Base-by-base conservation (phyloP, 2,329 filamentous ascomycete species). In the Ophiostoma australiae region DNA sequence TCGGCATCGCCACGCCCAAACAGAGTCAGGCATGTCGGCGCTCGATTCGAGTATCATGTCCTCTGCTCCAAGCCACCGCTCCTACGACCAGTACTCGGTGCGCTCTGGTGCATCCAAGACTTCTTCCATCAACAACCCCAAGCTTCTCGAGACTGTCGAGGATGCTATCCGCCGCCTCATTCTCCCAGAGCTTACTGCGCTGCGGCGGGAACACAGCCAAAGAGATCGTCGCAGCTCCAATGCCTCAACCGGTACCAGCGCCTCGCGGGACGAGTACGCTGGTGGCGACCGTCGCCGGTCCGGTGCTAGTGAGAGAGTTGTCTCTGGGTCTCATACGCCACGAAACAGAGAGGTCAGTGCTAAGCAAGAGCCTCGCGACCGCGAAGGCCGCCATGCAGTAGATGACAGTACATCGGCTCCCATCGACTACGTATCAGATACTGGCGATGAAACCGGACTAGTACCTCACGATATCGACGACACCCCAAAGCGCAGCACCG, bases 161-260 rank as follows among this genome's bases (percentile, higher is more conserved):
- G 93, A 97, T 80, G 93, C 93, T 17, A 97, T 97, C 77, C 90
- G 93, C 73, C 87, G 93, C 68, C 84, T 97, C 68, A 97, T 97
- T 70, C 82, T 99, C 2, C 95, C 95, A 0, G 94, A 99, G 79
- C 84, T 99, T 65, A 94, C 93, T 76, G 92, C 93, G 11, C 83
- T 99, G 70, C 97, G 97, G 79, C 89, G 94, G 76, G 93, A 97
- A 77, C 91, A 94, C 78, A 94, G 92, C 79, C 90, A 90, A 73
- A 86, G 90, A 74, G 90, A 88, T 76, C 87, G 87, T 13, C 87
- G 87, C 70, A 90, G 89, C 72, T 94, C 91, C 41, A 77, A 85
- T 66, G 84, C 80, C 66, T 88, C 86, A 1, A 87, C 84, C 37
- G 84, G 81, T 23, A 87, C 85, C 41, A 84, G 81, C 35, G 86